Conservation (phyloP, 306 rosid species). For the Trichosanthes truncata region DNA sequence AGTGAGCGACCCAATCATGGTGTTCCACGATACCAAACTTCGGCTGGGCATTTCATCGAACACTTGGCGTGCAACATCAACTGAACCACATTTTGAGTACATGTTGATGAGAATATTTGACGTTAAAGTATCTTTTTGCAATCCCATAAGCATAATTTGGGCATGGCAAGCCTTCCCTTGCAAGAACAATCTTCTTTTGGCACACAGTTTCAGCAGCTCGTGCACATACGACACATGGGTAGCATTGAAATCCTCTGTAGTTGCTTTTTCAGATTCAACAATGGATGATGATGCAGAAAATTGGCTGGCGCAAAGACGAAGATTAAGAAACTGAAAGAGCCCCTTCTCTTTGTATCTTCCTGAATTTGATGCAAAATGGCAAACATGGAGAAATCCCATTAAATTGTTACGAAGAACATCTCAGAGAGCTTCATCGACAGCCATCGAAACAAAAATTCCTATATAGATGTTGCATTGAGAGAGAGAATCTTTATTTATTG, state of each 20-base stretch:
- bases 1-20: constrained; percentile 67
- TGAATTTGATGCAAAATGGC: constrained; percentile 20
- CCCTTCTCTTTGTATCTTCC: constrained; percentile 17
- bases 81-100: constrained; percentile 61
- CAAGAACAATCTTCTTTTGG: constrained; percentile 27
- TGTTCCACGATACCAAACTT: constrained; percentile 79
- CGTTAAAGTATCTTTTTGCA: constrained; percentile 34
- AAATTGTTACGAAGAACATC: neutral
- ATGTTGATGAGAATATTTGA: constrained; percentile 66
- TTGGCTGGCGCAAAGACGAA: constrained; percentile 12
- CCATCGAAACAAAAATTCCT: neutral
- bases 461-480: neutral
- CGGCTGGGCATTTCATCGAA: constrained; percentile 58
- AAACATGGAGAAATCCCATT: constrained; percentile 8
- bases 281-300: constrained; percentile 28
- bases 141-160: constrained; percentile 40
- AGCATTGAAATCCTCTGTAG: constrained; percentile 16
- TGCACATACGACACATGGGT: constrained; percentile 35
- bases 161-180: constrained; percentile 69
- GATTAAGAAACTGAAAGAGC: constrained; percentile 8
- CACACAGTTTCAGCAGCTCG: constrained; percentile 41
- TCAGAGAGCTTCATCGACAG: neutral
- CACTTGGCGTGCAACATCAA: constrained; percentile 34
- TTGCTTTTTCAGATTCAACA: constrained; percentile 11
- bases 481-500: neutral